These are phyloP conservation scores for Capronia coronata DNA, from an alignment of 2,329 filamentous ascomycete genomes.

Conservation along the genomic window DNA sequence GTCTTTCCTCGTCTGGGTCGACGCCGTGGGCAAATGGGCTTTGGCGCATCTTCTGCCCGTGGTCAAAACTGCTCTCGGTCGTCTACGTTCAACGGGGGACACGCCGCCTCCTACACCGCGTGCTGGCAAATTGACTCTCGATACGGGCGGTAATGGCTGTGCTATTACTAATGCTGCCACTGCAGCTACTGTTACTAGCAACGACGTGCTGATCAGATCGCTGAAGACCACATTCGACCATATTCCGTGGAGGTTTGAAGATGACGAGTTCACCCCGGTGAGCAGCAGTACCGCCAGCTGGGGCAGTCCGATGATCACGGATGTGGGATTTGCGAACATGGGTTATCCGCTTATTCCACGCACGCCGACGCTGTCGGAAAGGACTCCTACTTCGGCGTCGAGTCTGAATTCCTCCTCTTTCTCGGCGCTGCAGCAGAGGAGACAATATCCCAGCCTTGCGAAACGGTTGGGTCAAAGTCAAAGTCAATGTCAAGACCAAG, in stretches of 20 bases:
- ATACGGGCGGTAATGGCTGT: no score
- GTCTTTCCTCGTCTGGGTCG: conserved; percentile 24
- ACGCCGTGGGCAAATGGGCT: conserved; percentile 27
- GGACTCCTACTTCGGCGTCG: conserved; percentile 15
- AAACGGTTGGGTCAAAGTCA: conserved; percentile 7
- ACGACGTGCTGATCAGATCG: conserved; percentile 21
- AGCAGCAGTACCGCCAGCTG: conserved; percentile 26
- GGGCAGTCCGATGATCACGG: conserved; percentile 21
- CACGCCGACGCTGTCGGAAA: neutral
- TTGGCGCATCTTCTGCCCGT: conserved; percentile 20
- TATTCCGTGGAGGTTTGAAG: conserved; percentile 25
- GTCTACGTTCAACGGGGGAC: conserved; percentile 11
- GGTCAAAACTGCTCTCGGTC: conserved; percentile 23
- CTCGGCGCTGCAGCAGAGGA: no score
- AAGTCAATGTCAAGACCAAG: no score
- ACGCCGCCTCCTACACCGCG: conserved; percentile 22
- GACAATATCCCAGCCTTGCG: conserved; percentile 12
- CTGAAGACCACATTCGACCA: conserved; percentile 24
- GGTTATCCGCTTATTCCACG: neutral
- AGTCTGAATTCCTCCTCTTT: no score
- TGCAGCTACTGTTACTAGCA: no score
- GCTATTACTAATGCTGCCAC: no score
- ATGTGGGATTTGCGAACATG: conserved; percentile 10
- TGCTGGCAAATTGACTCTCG: conserved; percentile 12
- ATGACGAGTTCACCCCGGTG: conserved; percentile 26